Evolutionary conservation across 345 rosid species (phyloP), one percentile per base, ranked within the genome.

Genomic region (Syzygium aqueum): DNA sequence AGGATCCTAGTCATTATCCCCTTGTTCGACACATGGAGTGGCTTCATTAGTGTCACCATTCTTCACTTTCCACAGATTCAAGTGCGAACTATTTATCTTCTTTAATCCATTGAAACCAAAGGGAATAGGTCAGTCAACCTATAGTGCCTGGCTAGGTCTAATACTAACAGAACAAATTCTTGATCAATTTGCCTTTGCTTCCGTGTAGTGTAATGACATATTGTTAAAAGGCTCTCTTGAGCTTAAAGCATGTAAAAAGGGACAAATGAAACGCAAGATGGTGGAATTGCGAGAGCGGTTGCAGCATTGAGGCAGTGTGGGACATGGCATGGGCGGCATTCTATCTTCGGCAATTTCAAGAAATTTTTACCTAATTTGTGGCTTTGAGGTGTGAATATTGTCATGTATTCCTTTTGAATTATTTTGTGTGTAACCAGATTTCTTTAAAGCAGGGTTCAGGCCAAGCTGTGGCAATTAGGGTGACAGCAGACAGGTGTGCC

Each of bases 381-480:
- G 49, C 49, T 73, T 37, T 37, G 46, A 33, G 80, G 80, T 73
- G 80, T 25, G 5, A 40, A 73, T 25, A 33, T 33, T 73, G 61
- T 56, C 22, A 23, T 65, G 80, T 19, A 33, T 73, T 33, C 13
- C 49, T 73, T 73, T 33, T 19, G 46, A 33, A 33, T 33, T 73
- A 19, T 73, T 49, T 4, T 73, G 46, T 19, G 80, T 5, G 7
- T 73, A 33, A 73, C 33, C 46, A 17, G 25, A 21, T 77, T 77
- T 84, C 49, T 16, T 85, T 86, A 82, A 67, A 87, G 27, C 86
- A 95, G 99, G 99, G 99, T 89, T 97, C 99, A 82, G 98, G 97
- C 53, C 99, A 97, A 92, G 99, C 98, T 85, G 99, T 97, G 86
- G 99, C 99, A 13, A 91, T 96, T 86, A 90, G 99, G 90, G 96